These are phyloP conservation scores for Coemansia sp. DNA, from an alignment of 192 early-diverging fungal species.

Conservation along the genomic window DNA sequence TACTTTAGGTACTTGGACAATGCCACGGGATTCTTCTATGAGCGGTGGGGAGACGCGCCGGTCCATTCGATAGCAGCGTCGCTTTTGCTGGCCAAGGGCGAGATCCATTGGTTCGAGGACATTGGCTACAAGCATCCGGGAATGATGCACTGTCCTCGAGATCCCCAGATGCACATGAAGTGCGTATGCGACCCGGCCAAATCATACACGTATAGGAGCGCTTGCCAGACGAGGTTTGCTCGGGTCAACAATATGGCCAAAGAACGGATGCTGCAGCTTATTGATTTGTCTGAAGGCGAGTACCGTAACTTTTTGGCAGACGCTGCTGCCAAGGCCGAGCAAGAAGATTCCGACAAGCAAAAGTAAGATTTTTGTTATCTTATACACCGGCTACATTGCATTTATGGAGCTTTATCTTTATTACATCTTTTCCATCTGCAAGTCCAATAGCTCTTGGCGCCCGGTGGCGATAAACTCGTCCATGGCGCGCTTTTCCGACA, in stretches of 20 bases:
- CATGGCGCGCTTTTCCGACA: constrained; percentile 41
- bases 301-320: constrained; percentile 6
- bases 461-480: constrained; percentile 36
- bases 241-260: constrained; percentile 51
- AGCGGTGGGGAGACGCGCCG: constrained; percentile 60
- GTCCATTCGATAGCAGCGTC: constrained; percentile 68
- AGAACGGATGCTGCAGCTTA: constrained; percentile 41
- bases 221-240: constrained; percentile 48
- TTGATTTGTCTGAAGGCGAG: constrained; percentile 28
- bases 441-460: constrained; percentile 42
- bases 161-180: constrained; percentile 42
- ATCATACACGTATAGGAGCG: constrained; percentile 49
- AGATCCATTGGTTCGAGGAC: constrained; percentile 75
- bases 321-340: background rate
- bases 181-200: constrained; percentile 41
- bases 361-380: background rate
- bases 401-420: background rate
- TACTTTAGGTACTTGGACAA: constrained; percentile 63
- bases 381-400: background rate
- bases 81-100: constrained; percentile 58
- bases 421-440: constrained; percentile 44
- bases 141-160: constrained; percentile 68
- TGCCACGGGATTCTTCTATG: constrained; percentile 65
- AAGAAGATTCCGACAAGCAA: background rate
- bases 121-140: constrained; percentile 70